Base-by-base conservation (phyloP, 2,329 filamentous ascomycete species). In the Aspergillus tubingensis region DNA sequence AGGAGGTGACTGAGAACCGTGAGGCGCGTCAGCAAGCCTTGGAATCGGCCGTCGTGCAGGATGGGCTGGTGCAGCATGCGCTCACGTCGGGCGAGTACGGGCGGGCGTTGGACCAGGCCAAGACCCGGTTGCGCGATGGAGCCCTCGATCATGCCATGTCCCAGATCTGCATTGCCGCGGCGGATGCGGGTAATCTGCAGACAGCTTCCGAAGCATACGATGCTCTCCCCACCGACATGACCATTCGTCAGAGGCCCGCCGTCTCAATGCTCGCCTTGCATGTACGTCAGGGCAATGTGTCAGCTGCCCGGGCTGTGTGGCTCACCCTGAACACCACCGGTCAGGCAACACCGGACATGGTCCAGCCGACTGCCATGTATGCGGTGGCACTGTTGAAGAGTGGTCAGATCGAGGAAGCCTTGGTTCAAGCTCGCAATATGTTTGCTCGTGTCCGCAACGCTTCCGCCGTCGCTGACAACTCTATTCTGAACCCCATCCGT, bases 301-400 rank as follows among this genome's bases (percentile, higher is more conserved):
- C 88, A 23, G 85, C 86, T 58, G 93, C 93, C 54, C 85, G 89
- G 65, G 84, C 88, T 65, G 94, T 92, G 79, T 97, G 94, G 92
- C 84, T 86, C 56, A 82, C 91, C 59, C 81, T 97, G 57, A 86
- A 84, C 62, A 74, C 73, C 10, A 69, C 87, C 60, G 82, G 86
- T 70, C 80, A 83, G 54, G 83, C 86, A 36, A 84, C 85, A 11
- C 74, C 83, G 57, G 81, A 87, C 32, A 89, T 96, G 75, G 90
- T 96, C 63, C 92, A 96, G 79, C 91, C 92, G 23, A 90, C 92
- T 11, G 86, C 91, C 59, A 96, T 97, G 92, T 96, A 94, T 71
- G 87, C 91, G 13, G 87, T 96, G 59, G 91, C 92, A 51, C 82
- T 98, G 75, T 90, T 98, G 72, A 90, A 91, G 57, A 91, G 91